Conservation (phyloP, 2,329 filamentous ascomycete genomes). For the Septoria petroselini region DNA sequence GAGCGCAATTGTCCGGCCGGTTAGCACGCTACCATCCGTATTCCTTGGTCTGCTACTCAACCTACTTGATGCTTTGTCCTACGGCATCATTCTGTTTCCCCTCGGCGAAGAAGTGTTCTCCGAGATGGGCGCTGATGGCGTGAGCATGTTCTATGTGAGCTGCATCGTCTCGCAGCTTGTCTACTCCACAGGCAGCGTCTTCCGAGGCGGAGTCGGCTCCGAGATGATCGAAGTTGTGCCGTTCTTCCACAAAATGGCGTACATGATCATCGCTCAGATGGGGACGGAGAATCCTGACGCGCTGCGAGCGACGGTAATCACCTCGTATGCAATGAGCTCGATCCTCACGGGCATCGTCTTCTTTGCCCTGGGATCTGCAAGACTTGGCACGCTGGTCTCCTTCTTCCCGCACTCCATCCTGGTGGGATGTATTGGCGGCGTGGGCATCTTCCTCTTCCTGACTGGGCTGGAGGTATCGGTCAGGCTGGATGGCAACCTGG, state of each 20-base stretch:
- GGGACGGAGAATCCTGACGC: slow-evolving; percentile 78
- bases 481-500: slow-evolving; percentile 77
- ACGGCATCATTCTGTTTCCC: slow-evolving; percentile 87
- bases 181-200: slow-evolving; percentile 84
- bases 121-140: slow-evolving; percentile 83
- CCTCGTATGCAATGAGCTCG: slow-evolving; percentile 84
- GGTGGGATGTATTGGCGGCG: slow-evolving; percentile 94
- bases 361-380: slow-evolving; percentile 82
- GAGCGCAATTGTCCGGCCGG: slow-evolving; percentile 62
- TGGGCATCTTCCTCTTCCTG: slow-evolving; percentile 88
- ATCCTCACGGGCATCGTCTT: slow-evolving; percentile 89
- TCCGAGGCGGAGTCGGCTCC: slow-evolving; percentile 86
- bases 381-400: slow-evolving; percentile 85
- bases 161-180: slow-evolving; percentile 91
- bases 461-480: slow-evolving; percentile 94
- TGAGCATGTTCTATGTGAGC: slow-evolving; percentile 98
- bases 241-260: slow-evolving; percentile 98
- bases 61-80: slow-evolving; percentile 89
- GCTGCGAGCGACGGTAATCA: slow-evolving; percentile 90
- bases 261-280: slow-evolving; percentile 74
- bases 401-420: slow-evolving; percentile 97
- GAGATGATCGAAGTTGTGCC: slow-evolving; percentile 98
- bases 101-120: slow-evolving; percentile 83
- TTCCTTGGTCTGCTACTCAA: slow-evolving; percentile 86
- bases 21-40: slow-evolving; percentile 76